Evolutionary conservation across 352 stramenopile genomes (phyloP), one percentile per base, ranked within the genome.

Genomic region (Phytophthora pinifolia): DNA sequence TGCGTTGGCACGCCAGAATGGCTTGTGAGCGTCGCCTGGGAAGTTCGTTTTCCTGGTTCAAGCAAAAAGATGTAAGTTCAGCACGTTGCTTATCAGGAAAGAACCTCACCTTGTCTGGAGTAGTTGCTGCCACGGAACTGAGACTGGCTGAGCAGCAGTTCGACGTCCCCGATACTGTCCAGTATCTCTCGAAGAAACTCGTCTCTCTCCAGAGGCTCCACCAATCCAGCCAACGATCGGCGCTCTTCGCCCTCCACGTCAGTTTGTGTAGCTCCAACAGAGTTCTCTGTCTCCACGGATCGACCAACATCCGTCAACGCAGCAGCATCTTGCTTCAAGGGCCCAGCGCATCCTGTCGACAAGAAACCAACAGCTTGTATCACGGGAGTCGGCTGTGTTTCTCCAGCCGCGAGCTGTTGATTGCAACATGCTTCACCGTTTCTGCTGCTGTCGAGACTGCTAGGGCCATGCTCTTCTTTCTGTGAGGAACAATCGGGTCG

Each of bases 111-210:
- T 13, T 36, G 20, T 38, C 36, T 55, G 5, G 37, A 33, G 9
- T 33, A 36, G 31, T 46, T 65, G 42, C 46, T 59, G 29, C n/a
- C 27, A 25, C 7, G 18, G 22, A 53, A 51, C 6, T 41, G 67
- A 7, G 65, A 62, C 15, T 87, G 67, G 29, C 68, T 75, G 3
- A 89, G 61, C 18, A 89, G 30, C 3, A 83, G 27, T 39, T 89
- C 79, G 17, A 83, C 68, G 18, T 87, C 76, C 6, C 70, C 66
- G 8, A 89, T 87, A 48, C 70, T 86, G 33, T 53, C 70, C 8
- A 89, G 32, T 35, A 89, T 89, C 1, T 89, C 67, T 12, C 70
- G 66, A 17, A 89, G 53, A 56, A 89, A 89, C 0, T 75, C 63
- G 17, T 71, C 52, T 20, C 66, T 74, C 12, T 65, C 54, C 54